Base-by-base conservation (phyloP, 2,329 filamentous ascomycete species). In the Rosellinia necatrix region DNA sequence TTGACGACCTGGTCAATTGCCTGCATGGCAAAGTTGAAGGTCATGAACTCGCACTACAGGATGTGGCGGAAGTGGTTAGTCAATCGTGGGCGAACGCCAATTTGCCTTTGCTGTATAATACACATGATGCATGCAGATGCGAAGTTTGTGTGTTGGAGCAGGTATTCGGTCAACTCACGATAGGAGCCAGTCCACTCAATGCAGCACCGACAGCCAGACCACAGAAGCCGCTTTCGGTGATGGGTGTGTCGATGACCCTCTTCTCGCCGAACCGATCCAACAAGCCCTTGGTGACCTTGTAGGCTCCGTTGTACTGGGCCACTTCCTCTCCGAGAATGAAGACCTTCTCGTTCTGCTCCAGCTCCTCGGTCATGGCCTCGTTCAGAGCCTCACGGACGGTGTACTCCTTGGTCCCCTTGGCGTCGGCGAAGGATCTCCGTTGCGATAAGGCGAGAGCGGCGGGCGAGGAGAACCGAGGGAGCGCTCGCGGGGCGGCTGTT, bases 21-120 rank as follows among this genome's bases (percentile, higher is more conserved):
- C 81, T 99, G 94, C 94, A 99, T 99, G 76, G 94, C 93, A 75
- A 97, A 97, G 86, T 99, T 99, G 87, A 96, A 97, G 71, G 94
- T 99, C 94, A 99, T 99, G 84, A 99, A 99, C 81, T 99, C 94
- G 85, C 90, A 94, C 91, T 94, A 65, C 7, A 60, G 15, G 27
- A 27, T 34, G 38, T 19, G 17, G 34, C 12, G 22, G 32, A 22
- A 10, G 25, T 19, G 15, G 49, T 61, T 47, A 61, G 59, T 43
- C 19, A 42, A 42, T 47, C 12, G 21, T 21, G 35, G 22, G 32
- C 4, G 4, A 9, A 22, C 19, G 3, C 5, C 4, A 9, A 25
- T 22, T 43, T 30, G 37, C 37, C 27, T 32, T 12, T 37, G 4
- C 8, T 15, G 10, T 12, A 25, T 34, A 34, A 5, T 21, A 24